Conservation (phyloP, 495 filamentous ascomycete genomes). For the Haplographium delicatum region DNA sequence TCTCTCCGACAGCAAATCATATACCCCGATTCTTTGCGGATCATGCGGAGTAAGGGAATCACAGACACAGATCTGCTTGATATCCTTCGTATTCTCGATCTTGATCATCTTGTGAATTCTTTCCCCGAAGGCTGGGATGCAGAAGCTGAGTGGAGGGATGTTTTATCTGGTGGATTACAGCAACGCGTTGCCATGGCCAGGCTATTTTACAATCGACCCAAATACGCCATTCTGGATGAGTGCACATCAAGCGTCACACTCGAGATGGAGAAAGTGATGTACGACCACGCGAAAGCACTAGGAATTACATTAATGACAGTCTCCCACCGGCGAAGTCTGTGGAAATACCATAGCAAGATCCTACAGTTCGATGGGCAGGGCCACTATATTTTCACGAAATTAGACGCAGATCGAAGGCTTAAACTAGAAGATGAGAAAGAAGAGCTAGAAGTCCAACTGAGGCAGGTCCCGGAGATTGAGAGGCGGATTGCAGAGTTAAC, state of each 20-base stretch:
- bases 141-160: slow-evolving; percentile 93
- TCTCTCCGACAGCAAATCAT: slow-evolving; percentile 92
- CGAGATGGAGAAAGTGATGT: slow-evolving; percentile 93
- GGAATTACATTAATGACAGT: slow-evolving; percentile 97
- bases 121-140: slow-evolving; percentile 82
- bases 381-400: slow-evolving; percentile 77
- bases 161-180: slow-evolving; percentile 83
- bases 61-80: slow-evolving; percentile 75
- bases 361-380: slow-evolving; percentile 96
- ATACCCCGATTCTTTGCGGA: slow-evolving; percentile 84
- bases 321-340: slow-evolving; percentile 81
- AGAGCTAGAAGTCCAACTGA: slow-evolving; percentile 78
- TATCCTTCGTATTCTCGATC: slow-evolving; percentile 73
- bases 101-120: slow-evolving; percentile 77
- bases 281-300: slow-evolving; percentile 86
- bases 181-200: slow-evolving; percentile 98
- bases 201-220: slow-evolving; percentile 90
- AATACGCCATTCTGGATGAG: slow-evolving; percentile 92
- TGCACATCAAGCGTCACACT: slow-evolving; percentile 91
- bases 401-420: slow-evolving; percentile 85
- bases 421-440: slow-evolving; percentile 94
- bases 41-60: slow-evolving; percentile 79
- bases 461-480: slow-evolving; percentile 82
- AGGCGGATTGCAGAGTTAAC: slow-evolving; percentile 75
- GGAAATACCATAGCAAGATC: slow-evolving; percentile 92